Evolutionary conservation across 768 basidiomycete genomes (phyloP), one percentile per base, ranked within the genome.

Genomic region (Psilocybe cubensis): DNA sequence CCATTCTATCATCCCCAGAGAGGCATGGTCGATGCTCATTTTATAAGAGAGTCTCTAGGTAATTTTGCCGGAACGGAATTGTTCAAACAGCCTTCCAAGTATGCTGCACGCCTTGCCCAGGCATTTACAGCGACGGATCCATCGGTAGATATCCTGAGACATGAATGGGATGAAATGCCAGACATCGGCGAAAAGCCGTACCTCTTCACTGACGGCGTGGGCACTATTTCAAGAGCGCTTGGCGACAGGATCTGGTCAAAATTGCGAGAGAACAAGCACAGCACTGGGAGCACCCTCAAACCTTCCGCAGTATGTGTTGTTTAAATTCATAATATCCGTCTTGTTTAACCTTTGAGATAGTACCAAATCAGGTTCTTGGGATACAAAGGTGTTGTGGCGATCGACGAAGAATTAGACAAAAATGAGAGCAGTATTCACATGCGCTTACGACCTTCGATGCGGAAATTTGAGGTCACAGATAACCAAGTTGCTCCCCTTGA

Each of bases 321-420:
- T 38, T 38, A 41, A 14, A 20, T 23, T 17, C 33, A 25, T 49
- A 47, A 51, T 45, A 44, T 8, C 25, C 29, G 40, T 51, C 33
- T 35, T 66, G 51, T 40, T 33, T 52, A 47, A 4, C 4, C 12
- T 43, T 57, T 29, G 23, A 42, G n/a, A 23, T 53, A 89, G 81
- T 89, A 86, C 68, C 91, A 91, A 73, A 92, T 94, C 47, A 85
- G 93, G 44, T 89, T 94, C 67, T 68, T 94, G 43, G 92, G 91
- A 18, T 92, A 79, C 71, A 95, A 95, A 70, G 94, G 93, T 0
- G 83, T 94, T 21, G 88, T 94, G 0, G 79, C 74, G 3, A 79
- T 94, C 10, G 92, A 94, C 63, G 70, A 71, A 48, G 69, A 79
- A 38, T 68, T 91, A 2, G 72, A 80, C 46, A 72, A 73, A 45